Base-by-base conservation (phyloP, 2,329 filamentous ascomycete genomes). In the Alternaria panax region DNA sequence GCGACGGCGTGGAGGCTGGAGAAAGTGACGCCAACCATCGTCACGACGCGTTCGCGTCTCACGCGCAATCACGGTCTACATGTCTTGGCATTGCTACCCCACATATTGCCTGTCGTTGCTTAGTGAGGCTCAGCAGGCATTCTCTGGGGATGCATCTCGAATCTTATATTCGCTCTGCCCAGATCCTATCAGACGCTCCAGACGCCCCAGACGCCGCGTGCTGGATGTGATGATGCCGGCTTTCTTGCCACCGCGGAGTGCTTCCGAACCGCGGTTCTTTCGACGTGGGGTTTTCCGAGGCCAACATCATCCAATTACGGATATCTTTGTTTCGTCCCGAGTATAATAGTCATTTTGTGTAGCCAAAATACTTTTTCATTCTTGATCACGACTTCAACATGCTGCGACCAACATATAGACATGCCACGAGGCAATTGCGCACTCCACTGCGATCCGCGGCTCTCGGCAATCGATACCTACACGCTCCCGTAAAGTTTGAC, bases 401-500 rank as follows among this genome's bases (percentile, higher is more conserved):
- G 82, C 80, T 82, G 68, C 80, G 78, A 71, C 75, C 80, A 40
- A 59, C 80, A 30, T 74, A 67, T 62, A 75, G 71, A 71, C 77
- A 71, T 61, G 77, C 70, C 68, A 74, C 68, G 62, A 78, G 76
- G 78, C 81, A 78, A 75, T 76, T 78, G 62, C 72, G 52, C 45
- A 48, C 68, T 57, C 47, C 68, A 48, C 58, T 62, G 47, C 75
- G 69, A 63, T 67, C 63, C 61, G 71, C 71, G 64, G 57, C 60
- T 54, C 59, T 71, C 60, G 73, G 71, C 64, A 80, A 75, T 52
- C 79, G 81, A 45, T 71, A 79, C 72, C 72, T 79, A 16, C 79
- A 78, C 62, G 71, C 81, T 32, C 79, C 81, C 28, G 77, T 78
- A 25, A 54, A 78, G 5, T 98, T 97, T 78, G 88, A 96, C 78